Base-by-base conservation (phyloP, 2,329 filamentous ascomycete species). In the Aspergillus candidus region DNA sequence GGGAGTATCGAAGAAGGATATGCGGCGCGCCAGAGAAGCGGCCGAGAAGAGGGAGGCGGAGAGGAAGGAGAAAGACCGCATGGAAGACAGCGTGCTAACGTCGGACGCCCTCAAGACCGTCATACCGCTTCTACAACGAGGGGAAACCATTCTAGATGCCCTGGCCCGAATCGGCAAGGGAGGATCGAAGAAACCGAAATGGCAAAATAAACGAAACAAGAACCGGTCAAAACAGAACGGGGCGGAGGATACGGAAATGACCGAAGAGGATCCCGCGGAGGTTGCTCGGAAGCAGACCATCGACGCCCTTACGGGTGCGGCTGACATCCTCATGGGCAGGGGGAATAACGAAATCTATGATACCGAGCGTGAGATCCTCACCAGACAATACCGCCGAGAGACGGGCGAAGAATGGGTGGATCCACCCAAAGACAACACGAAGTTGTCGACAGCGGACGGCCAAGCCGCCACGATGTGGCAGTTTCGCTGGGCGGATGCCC, bases 281-380 rank as follows among this genome's bases (percentile, higher is more conserved):
- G 69, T 63, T 12, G 76, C 77, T 47, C 80, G 90, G 52, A 87
- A 82, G 61, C 75, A 83, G 48, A 79, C 82, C 1, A 89, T 98
- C 44, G 78, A 91, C 57, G 75, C 78, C 37, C 86, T 98, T 50
- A 97, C 93, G 0, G 89, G 86, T 35, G 88, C 91, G 8, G 90
- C 93, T 4, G 90, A 96, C 67, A 84, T 86, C 50, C 74, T 98
- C 1, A 79, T 96, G 41, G 84, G 83, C 27, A 77, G 91, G 43
- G 90, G 90, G 14, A 82, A 91, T 51, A 79, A 83, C 2, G 88
- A 97, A n/a, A 83, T 97, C 39, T 98, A 97, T 68, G 89, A 97
- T 46, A 78, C 83, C 35, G 88, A 94, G 62, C 78, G 90, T 45
- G 93, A 97, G 67, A 67, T 84, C 48, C 76, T 98, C 22, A 80